Evolutionary conservation across 768 basidiomycete genomes (phyloP).

Genomic region (Phaeolepiota aurea): DNA sequence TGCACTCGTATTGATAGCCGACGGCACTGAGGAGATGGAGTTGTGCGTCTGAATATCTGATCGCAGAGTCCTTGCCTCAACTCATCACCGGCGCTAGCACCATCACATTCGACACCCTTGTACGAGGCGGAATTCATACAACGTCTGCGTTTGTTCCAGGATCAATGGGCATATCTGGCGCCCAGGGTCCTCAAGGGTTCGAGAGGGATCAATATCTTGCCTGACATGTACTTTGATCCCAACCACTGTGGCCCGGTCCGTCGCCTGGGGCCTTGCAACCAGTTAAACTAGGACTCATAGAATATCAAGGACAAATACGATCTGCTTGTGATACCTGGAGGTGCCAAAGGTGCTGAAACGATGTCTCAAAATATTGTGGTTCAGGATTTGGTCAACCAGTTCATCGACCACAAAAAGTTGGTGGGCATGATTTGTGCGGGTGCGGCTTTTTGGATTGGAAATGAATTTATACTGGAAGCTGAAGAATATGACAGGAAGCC

Average conservation of each 20-base stretch:
- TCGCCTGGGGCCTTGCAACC: background rate
- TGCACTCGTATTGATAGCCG: slow-evolving; percentile 66
- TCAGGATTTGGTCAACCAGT: slow-evolving; percentile 54
- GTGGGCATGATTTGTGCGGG: slow-evolving; percentile 88
- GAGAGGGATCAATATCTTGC: slow-evolving; percentile 64
- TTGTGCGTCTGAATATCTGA: slow-evolving; percentile 35
- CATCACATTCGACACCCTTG: slow-evolving; percentile 75
- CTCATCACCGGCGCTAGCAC: slow-evolving; percentile 35
- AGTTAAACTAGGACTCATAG: slow-evolving; percentile 1
- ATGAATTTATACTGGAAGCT: no score
- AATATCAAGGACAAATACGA: slow-evolving; percentile 51
- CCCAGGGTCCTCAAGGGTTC: slow-evolving; percentile 49
- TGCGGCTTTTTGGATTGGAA: no score
- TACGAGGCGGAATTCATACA: slow-evolving; percentile 61
- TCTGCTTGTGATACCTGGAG: slow-evolving; percentile 68
- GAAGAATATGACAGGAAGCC: slow-evolving; percentile 38
- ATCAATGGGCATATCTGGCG: slow-evolving; percentile 12
- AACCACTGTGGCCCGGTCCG: slow-evolving; percentile 37
- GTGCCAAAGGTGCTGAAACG: slow-evolving; percentile 69
- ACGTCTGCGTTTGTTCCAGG: slow-evolving; percentile 59
- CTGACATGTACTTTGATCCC: slow-evolving; percentile 48
- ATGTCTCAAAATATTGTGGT: slow-evolving; percentile 52
- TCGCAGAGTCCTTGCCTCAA: background rate
- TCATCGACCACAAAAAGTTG: slow-evolving; percentile 41
- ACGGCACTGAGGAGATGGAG: slow-evolving; percentile 88